Base-by-base conservation (phyloP, 2,329 filamentous ascomycete species). In the Cladorrhinum sp. region DNA sequence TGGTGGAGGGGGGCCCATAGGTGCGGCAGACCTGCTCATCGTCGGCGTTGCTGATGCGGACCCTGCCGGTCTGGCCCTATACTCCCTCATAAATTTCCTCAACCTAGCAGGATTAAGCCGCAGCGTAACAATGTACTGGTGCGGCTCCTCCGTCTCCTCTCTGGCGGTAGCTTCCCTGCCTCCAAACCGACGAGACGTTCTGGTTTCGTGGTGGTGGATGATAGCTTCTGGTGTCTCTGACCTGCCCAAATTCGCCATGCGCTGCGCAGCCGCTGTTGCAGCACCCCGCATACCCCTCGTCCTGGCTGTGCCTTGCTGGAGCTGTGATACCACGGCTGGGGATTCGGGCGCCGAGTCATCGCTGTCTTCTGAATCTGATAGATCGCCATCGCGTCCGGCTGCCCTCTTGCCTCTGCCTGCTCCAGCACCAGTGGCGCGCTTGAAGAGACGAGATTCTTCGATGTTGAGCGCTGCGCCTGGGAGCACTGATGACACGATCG, bases 401-500 rank as follows among this genome's bases (percentile, higher is more conserved):
- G 78, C 66, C 57, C 68, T 65, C 63, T 66, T 70, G 51, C 71
- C 69, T 58, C 87, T 81, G 70, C 87, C 85, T 54, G 82, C 81
- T 64, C 81, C 79, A 27, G 84, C 71, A 51, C 81, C 87, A 29
- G 85, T 84, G 20, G 88, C 82, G 56, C 89, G 85, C 77, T 96
- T 96, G 78, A 90, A 96, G 5, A 98, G 81, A 50, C 92, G 86
- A 69, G 91, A 96, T 50, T 95, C 91, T 64, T 97, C 93, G 50
- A 96, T 78, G 2, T 84, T 84, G 58, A 86, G 79, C 3, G 90
- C 93, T 3, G 92, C 91, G 23, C 93, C 95, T 16, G 95, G 95
- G 61, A 99, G 84, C 20, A 96, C 92, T 2, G 91, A 93, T 9
- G 93, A 97, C 1, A 99, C 92, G 56, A 98, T 85, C 66, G 97